These are phyloP conservation scores for Adansonia rubrostipa DNA, from an alignment of 441 rosid species.

Conservation along the genomic window DNA sequence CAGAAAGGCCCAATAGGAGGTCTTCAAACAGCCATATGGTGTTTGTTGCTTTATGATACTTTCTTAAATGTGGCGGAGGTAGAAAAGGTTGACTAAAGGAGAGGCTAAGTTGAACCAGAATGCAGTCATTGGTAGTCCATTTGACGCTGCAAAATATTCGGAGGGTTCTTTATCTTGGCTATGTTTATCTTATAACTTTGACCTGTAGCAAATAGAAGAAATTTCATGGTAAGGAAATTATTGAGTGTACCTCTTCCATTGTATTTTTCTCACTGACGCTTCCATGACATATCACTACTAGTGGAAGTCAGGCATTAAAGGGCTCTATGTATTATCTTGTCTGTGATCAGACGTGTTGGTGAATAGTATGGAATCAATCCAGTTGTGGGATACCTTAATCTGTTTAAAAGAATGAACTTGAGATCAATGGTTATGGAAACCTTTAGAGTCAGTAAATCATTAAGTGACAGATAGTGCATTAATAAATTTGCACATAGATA, in stretches of 20 bases:
- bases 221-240: background rate
- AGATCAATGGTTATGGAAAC: background rate
- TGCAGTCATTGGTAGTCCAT: background rate
- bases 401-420: background rate
- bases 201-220: background rate
- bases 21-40: background rate
- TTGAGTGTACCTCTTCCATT: background rate
- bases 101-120: constrained; percentile 9
- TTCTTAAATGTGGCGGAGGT: background rate
- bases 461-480: background rate
- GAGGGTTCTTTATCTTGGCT: background rate
- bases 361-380: background rate
- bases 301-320: background rate
- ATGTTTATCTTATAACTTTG: background rate
- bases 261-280: background rate
- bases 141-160: background rate
- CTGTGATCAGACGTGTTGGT: background rate
- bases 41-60: constrained; percentile 3
- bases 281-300: background rate
- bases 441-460: background rate
- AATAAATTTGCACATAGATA: background rate
- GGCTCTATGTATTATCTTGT: constrained; percentile 7
- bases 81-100: constrained; percentile 7
- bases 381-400: background rate
- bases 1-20: constrained; percentile 8